phyloP scores from a whole-genome alignment of 352 stramenopile genomes.

The Globisporangium canariense region DNA sequence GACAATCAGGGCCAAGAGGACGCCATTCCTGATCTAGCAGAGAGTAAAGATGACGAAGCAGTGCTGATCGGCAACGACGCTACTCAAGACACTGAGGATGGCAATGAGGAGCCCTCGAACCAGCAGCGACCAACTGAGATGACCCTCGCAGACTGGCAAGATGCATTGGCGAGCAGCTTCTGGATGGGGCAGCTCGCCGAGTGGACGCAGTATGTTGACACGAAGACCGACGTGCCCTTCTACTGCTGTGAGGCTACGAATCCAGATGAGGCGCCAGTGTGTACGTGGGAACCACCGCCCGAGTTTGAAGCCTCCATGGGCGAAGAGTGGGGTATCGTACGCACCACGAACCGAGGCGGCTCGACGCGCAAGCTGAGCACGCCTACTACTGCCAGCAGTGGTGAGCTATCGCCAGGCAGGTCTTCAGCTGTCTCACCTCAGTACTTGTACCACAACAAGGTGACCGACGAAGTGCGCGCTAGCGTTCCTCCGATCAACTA shows the following conservation, averaged over 20 bases:
- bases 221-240: constrained; percentile 45
- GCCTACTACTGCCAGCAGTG: neutral
- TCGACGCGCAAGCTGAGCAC: constrained; percentile 8
- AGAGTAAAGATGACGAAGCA: neutral
- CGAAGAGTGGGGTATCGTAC: constrained; percentile 55
- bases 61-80: neutral
- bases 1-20: neutral
- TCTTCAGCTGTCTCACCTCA: constrained; percentile 13
- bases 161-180: constrained; percentile 32
- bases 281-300: constrained; percentile 59
- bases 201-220: constrained; percentile 77
- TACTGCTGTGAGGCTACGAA: constrained; percentile 25
- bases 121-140: constrained; percentile 14
- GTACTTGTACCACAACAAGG: constrained; percentile 68
- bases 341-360: constrained; percentile 12
- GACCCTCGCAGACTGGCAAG: constrained; percentile 43
- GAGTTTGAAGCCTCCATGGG: constrained; percentile 70
- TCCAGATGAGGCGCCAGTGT: constrained; percentile 16
- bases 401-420: constrained; percentile 9
- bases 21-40: neutral
- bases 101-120: neutral
- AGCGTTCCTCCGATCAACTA: constrained; percentile 56
- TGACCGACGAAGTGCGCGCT: constrained; percentile 43
- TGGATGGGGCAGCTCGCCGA: constrained; percentile 60
- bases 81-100: neutral